Evolutionary conservation across 1,284 basidiomycete species (phyloP).

Genomic region (Pseudozyma sp.): DNA sequence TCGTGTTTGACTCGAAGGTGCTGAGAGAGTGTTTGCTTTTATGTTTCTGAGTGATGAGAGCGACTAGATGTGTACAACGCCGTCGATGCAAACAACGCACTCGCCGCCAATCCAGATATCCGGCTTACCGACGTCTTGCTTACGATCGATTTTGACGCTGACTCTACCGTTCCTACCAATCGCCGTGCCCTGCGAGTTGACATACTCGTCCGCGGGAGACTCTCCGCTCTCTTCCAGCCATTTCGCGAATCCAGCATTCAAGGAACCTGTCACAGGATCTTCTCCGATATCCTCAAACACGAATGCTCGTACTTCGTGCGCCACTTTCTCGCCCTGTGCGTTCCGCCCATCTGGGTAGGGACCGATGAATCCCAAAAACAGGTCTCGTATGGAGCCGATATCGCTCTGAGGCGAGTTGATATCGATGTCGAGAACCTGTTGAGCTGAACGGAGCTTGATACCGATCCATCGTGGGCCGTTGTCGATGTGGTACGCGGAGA

Average conservation of each 20-base stretch:
- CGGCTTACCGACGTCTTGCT: constrained; percentile 8
- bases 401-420: constrained; percentile 17
- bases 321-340: constrained; percentile 17
- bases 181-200: constrained; percentile 47
- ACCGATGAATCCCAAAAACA: constrained; percentile 54
- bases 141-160: constrained; percentile 28
- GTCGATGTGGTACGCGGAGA: constrained; percentile 50
- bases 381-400: constrained; percentile 17
- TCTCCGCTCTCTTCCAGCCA: constrained; percentile 46
- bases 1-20: no score
- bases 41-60: no score
- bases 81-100: constrained; percentile 48
- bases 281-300: constrained; percentile 41
- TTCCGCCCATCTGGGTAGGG: constrained; percentile 35
- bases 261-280: constrained; percentile 62
- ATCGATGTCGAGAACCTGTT: constrained; percentile 48
- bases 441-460: constrained; percentile 38
- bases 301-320: constrained; percentile 53
- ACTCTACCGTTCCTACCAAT: constrained; percentile 50
- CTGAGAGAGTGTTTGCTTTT: no score
- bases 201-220: constrained; percentile 32
- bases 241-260: constrained; percentile 57
- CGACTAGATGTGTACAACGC: constrained; percentile 25
- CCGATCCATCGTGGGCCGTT: constrained; percentile 63
- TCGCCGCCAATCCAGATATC: constrained; percentile 56